A percentile compares a stretch with the other conserved stretches of the same genome.
These are phyloP conservation scores for Botryotinia globosa DNA, from an alignment of 2,329 filamentous ascomycete species.

Conservation along the genomic window DNA sequence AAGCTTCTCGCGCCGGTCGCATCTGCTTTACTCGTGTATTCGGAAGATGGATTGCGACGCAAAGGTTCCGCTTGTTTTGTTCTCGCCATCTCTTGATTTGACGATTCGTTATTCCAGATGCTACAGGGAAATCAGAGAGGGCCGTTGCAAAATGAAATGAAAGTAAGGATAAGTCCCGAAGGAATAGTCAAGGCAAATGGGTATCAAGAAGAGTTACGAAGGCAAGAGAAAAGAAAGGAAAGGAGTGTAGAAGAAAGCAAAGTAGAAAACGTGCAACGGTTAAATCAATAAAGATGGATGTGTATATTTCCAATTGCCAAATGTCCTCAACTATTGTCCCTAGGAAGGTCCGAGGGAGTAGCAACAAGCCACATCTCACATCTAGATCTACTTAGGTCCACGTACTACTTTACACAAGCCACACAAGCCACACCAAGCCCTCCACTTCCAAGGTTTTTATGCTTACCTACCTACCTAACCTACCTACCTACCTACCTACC, in stretches of 20 bases:
- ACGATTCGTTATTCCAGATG: not conserved
- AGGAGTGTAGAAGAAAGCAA: not conserved
- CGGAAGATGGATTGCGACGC: conserved; percentile 63
- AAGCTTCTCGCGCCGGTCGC: conserved; percentile 39
- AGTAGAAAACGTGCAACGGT: not conserved
- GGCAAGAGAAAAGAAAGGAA: not conserved
- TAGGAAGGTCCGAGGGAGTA: not conserved
- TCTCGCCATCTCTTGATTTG: conserved; percentile 57
- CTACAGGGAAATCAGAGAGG: not conserved
- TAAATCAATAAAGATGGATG: not conserved
- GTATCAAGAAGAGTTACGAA: not conserved
- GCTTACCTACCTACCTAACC: not conserved
- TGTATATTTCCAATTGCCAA: conserved; percentile 23
- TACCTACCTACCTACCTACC: not conserved
- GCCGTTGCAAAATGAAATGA: not conserved
- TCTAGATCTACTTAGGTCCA: not conserved
- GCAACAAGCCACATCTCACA: conserved; percentile 11
- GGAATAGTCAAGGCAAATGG: not conserved
- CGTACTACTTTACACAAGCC: not conserved
- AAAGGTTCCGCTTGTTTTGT: conserved; percentile 65
- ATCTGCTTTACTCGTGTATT: conserved; percentile 56
- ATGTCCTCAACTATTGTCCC: conserved; percentile 23
- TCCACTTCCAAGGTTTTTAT: too few species aligned
- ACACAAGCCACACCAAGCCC: not conserved
- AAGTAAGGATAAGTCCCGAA: not conserved